These are phyloP conservation scores for Exophiala oligosperma DNA, from an alignment of 2,329 filamentous ascomycete genomes.

Conservation along the genomic window DNA sequence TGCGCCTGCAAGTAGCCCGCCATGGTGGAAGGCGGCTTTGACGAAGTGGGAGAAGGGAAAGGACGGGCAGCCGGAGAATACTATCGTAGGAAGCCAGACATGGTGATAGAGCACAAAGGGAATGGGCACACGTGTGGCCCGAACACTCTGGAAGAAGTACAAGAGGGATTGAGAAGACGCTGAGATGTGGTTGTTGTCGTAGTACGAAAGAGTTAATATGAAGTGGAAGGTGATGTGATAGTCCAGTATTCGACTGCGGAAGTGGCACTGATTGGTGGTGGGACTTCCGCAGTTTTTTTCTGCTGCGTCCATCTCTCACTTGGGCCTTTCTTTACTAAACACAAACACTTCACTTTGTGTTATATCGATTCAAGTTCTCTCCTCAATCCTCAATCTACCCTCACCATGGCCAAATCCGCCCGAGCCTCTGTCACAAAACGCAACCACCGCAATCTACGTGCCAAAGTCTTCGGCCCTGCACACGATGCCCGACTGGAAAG, in stretches of 20 bases:
- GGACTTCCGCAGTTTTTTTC: neutral
- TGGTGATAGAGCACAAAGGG: neutral
- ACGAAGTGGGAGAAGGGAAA: neutral
- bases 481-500: conserved; percentile 78
- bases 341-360: neutral
- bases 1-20: conserved; percentile 18
- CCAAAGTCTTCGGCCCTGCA: conserved; percentile 79
- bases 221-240: neutral
- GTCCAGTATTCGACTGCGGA: neutral
- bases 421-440: conserved; percentile 76
- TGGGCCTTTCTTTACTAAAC: neutral
- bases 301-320: neutral
- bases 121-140: neutral
- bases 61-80: conserved; percentile 3
- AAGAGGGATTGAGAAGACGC: neutral
- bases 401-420: conserved; percentile 81
- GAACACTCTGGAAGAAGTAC: neutral
- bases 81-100: conserved; percentile 3
- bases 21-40: conserved; percentile 17
- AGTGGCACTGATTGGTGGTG: neutral
- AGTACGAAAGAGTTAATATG: neutral
- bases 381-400: neutral
- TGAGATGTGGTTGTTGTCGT: neutral
- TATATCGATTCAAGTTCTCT: neutral
- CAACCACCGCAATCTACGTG: conserved; percentile 79